phyloP scores from a whole-genome alignment of 2,329 filamentous ascomycete species.

The Zymoseptoria crescenta region DNA sequence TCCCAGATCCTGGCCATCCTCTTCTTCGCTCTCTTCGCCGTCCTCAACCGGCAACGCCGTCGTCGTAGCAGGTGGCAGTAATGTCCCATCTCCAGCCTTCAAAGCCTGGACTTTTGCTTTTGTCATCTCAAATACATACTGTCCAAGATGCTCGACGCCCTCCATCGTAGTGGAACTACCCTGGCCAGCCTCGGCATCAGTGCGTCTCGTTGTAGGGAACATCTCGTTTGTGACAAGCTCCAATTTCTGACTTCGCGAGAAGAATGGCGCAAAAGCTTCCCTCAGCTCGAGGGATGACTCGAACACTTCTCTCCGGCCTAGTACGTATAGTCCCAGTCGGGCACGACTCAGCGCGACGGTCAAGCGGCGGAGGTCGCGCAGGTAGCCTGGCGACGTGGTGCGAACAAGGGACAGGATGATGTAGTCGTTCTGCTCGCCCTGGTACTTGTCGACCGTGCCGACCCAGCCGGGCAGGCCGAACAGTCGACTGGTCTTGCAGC shows the following conservation, averaged over 20 bases:
- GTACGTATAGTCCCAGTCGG: constrained; percentile 81
- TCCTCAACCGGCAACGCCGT: constrained; percentile 1
- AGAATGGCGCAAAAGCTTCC: constrained; percentile 72
- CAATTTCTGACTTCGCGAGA: constrained; percentile 61
- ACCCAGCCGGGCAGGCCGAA: constrained; percentile 87
- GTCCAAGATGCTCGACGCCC: constrained; percentile 83
- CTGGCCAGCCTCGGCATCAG: constrained; percentile 38
- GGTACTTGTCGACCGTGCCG: constrained; percentile 95
- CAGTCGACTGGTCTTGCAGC: constrained; percentile 72
- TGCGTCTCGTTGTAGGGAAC: constrained; percentile 58
- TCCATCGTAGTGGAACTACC: constrained; percentile 66
- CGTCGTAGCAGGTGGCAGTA: constrained; percentile 16
- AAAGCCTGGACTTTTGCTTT: constrained; percentile 57
- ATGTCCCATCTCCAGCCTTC: constrained; percentile 34
- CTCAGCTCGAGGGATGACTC: constrained; percentile 81
- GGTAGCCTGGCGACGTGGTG: constrained; percentile 81
- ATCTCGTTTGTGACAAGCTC: constrained; percentile 77
- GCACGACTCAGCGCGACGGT: constrained; percentile 93
- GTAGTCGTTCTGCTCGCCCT: constrained; percentile 98
- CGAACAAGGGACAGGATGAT: constrained; percentile 89
- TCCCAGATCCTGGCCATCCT: constrained; percentile 28
- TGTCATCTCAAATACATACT: constrained; percentile 97
- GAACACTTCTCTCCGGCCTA: constrained; percentile 82
- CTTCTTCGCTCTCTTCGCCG: constrained; percentile 16
- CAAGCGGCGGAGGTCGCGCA: constrained; percentile 84